Evolutionary conservation across 495 filamentous ascomycete genomes (phyloP), one percentile per base, ranked within the genome.

Genomic region (Cetradonia linearis): DNA sequence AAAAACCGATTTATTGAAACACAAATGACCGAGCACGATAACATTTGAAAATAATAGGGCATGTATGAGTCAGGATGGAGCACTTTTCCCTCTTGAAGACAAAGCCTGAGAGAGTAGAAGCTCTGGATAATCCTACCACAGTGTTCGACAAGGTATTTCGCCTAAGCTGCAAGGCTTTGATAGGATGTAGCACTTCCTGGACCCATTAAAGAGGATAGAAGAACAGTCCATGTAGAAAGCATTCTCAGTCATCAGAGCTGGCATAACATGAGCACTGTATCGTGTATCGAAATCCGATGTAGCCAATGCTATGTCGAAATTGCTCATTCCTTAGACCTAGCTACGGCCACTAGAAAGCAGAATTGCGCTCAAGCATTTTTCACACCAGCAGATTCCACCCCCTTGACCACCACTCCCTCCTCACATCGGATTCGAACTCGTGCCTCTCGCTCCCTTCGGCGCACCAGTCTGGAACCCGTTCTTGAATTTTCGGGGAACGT

Each of bases 381-480:
- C 42, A n/a, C n/a, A n/a, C 9, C n/a, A 4, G 3, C 23, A 36
- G 6, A 18, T n/a, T n/a, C n/a, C n/a, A 5, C 13, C 8, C 18
- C 16, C 31, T 23, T 13, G n/a, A n/a, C n/a, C n/a, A n/a, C n/a
- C n/a, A 0, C 30, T 13, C 30, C 28, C 8, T 20, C 0, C 27
- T 47, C 46, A 57, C n/a, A 34, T 34, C 33, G 76, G 84, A 77
- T 33, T 49, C 28, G 36, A 25, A 36, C 27, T 56, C 40, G 13
- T 30, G 46, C 89, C 91, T 69, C 83, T 80, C 62, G 93, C 79
- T 67, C 86, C 87, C 84, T 94, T 93, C 69, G 89, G 92, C 65
- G 78, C 75, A 67, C 93, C 93, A 60, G 79, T 85, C 79, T 87
- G 91, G 86, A 98, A 98, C 65, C 90, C 91, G 79, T 98, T 97